phyloP scores from a whole-genome alignment of 2,329 filamentous ascomycete genomes.

The Talaromyces atroroseus region DNA sequence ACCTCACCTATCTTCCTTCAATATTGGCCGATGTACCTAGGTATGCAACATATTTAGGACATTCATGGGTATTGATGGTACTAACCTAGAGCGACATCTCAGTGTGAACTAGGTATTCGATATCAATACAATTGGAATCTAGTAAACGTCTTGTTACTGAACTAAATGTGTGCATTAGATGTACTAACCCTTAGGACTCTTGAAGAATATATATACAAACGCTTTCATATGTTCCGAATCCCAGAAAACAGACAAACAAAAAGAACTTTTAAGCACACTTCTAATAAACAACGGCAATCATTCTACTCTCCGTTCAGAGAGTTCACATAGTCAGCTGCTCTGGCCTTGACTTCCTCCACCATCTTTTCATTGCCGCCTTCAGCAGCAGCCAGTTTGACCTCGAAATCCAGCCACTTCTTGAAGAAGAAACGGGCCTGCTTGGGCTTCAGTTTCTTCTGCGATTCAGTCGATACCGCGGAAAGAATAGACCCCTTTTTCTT shows the following conservation, averaged over 20 bases:
- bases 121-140: too few relatives aligned
- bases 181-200: too few relatives aligned
- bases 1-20: too few relatives aligned
- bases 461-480: constrained; percentile 33
- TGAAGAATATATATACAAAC: background rate
- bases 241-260: background rate
- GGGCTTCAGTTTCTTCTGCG: constrained; percentile 66
- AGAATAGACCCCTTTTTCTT: constrained; percentile 27
- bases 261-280: constrained; percentile 7
- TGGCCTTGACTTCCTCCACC: constrained; percentile 63
- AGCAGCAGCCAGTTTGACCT: constrained; percentile 53
- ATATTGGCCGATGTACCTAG: too few relatives aligned
- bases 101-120: too few relatives aligned
- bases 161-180: too few relatives aligned
- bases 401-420: constrained; percentile 85
- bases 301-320: constrained; percentile 29
- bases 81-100: too few relatives aligned
- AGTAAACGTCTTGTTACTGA: too few relatives aligned
- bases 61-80: too few relatives aligned
- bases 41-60: too few relatives aligned
- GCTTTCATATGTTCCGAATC: background rate
- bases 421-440: constrained; percentile 84
- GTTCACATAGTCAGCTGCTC: constrained; percentile 65
- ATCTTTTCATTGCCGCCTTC: constrained; percentile 61
- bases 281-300: background rate